phyloP scores from a whole-genome alignment of 441 rosid genomes.

The Metrosideros polymorpha region DNA sequence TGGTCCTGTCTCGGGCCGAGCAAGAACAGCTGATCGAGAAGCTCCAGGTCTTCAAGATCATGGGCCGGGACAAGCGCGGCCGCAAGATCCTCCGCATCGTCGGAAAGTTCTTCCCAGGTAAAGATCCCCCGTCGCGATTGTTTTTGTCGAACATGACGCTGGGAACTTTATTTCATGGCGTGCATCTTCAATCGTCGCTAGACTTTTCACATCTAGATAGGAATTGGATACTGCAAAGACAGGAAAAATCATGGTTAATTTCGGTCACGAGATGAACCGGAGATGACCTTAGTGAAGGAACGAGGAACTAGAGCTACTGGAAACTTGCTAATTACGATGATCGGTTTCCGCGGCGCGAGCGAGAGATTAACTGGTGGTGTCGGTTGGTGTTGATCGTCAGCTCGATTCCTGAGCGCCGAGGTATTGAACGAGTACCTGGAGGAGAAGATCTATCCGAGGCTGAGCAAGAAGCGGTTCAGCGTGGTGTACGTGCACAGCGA shows the following conservation, averaged over 20 bases:
- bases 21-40: constrained; percentile 43
- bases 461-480: constrained; percentile 47
- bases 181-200: neutral
- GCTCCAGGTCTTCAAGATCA: constrained; percentile 58
- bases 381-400: constrained; percentile 14
- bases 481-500: constrained; percentile 69
- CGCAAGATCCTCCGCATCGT: constrained; percentile 55
- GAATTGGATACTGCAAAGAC: neutral
- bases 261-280: neutral
- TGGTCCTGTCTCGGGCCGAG: neutral
- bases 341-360: neutral
- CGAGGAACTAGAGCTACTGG: neutral
- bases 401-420: constrained; percentile 41
- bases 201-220: neutral
- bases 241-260: neutral
- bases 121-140: neutral
- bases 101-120: constrained; percentile 69
- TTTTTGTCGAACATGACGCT: neutral
- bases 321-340: neutral
- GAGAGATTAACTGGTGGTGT: neutral
- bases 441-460: constrained; percentile 47
- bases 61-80: constrained; percentile 70
- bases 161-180: neutral
- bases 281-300: neutral
- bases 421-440: constrained; percentile 42